These are phyloP conservation scores for Rutstroemia sp. DNA, from an alignment of 2,329 filamentous ascomycete species.

Conservation along the genomic window DNA sequence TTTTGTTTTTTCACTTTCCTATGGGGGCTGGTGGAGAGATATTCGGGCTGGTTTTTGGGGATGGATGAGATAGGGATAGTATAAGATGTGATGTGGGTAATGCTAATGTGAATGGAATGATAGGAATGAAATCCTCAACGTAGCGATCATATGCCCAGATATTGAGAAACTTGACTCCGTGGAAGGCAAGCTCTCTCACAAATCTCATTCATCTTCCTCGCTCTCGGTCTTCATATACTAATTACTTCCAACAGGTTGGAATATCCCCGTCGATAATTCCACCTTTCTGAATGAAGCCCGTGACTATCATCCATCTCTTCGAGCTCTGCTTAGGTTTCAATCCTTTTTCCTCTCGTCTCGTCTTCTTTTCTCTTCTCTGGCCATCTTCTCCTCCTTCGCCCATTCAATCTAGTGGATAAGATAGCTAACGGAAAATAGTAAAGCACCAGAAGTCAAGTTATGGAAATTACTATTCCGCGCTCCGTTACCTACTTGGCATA, in stretches of 20 bases:
- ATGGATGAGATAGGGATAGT: too few species aligned
- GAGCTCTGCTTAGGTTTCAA: not conserved
- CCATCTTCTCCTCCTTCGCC: not conserved
- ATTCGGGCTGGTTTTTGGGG: too few species aligned
- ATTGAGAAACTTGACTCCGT: not conserved
- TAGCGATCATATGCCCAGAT: slow-evolving; percentile 15
- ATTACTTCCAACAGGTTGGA: not conserved
- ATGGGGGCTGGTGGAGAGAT: too few species aligned
- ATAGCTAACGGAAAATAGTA: not conserved
- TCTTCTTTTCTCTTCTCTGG: not conserved
- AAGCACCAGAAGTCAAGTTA: slow-evolving; percentile 4
- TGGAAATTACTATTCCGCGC: slow-evolving; percentile 11
- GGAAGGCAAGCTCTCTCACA: not conserved
- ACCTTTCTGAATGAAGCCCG: not conserved
- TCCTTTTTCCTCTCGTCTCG: too few species aligned
- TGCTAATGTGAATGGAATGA: slow-evolving; percentile 13
- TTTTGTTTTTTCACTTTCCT: slow-evolving; percentile 28
- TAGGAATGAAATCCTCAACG: slow-evolving; percentile 12
- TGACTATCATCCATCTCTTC: slow-evolving; percentile 22
- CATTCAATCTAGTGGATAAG: not conserved
- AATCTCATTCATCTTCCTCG: not conserved
- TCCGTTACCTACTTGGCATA: slow-evolving; percentile 42
- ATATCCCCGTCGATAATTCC: not conserved
- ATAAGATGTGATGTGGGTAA: not conserved
- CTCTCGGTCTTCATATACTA: not conserved